Percentiles rank a stretch among this genome's conserved stretches.
These are phyloP conservation scores for Plasmodium gaboni DNA, from an alignment of 169 alveolate genomes.

Conservation along the genomic window DNA sequence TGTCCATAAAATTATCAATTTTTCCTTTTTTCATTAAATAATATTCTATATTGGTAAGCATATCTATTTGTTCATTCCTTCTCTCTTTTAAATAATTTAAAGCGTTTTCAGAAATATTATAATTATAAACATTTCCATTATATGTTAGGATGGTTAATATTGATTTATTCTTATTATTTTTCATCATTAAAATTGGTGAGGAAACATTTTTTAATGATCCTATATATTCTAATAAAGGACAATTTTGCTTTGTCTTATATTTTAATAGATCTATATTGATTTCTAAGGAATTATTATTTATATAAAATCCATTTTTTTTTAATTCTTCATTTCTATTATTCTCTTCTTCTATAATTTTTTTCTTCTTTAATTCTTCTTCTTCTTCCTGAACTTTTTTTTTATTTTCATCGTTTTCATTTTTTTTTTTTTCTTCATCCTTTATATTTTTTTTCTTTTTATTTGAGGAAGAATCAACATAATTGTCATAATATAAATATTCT, in stretches of 20 bases:
- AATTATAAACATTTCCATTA: conserved; percentile 45
- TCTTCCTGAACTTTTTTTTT: conserved; percentile 13
- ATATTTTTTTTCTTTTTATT: conserved; percentile 3
- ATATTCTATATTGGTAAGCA: conserved; percentile 61
- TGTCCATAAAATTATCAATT: no score
- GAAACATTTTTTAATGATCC: conserved; percentile 50
- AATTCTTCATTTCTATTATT: conserved; percentile 49
- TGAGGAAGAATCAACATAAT: conserved; percentile 20
- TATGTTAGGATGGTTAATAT: conserved; percentile 52
- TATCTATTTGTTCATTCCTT: conserved; percentile 53
- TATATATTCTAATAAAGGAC: conserved; percentile 51
- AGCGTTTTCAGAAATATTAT: conserved; percentile 29
- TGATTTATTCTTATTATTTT: conserved; percentile 23
- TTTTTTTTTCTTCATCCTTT: background rate
- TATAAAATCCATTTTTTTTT: conserved; percentile 46
- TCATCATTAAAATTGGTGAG: conserved; percentile 57
- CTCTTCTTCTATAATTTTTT: conserved; percentile 47
- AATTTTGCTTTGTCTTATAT: conserved; percentile 27
- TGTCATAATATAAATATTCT: conserved; percentile 65
- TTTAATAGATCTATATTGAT: conserved; percentile 58
- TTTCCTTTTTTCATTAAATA: conserved; percentile 11
- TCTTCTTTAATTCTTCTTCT: conserved; percentile 53
- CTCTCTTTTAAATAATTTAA: conserved; percentile 38
- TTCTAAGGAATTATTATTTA: conserved; percentile 37
- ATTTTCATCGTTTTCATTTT: conserved; percentile 32